Base-by-base conservation (phyloP, 768 basidiomycete genomes). In the Mycena leptocephala region DNA sequence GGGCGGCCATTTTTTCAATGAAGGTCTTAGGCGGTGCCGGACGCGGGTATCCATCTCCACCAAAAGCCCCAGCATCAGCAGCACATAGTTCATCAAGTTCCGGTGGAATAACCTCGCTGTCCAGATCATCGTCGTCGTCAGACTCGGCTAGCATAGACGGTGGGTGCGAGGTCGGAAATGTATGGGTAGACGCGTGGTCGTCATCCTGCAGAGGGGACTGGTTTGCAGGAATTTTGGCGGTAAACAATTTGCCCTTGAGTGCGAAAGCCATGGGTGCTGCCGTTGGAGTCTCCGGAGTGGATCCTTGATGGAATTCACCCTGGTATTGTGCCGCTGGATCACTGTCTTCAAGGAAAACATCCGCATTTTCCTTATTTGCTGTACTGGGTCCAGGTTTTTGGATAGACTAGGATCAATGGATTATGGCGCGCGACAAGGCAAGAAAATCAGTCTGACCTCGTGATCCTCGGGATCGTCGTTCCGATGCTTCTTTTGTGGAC, bases 1-100 rank as follows among this genome's bases (percentile, higher is more conserved):
- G 64, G 1, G 43, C 56, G 26, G 64, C 72, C 72, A 74, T 74
- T 68, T 62, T 64, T 30, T 58, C 51, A 22, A 73, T 1, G n/a
- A 67, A 67, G 22, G 28, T 68, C 9, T 41, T 32, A 0, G 64
- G 41, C 18, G 72, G 72, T 28, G 64, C 55, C 20, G 66, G 64
- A 59, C 72, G 65, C 18, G 72, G 72, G 20, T 74, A 74, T 61
- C 72, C 72, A 33, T 74, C 72, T 0, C 72, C 72, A 68, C n/a
- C 28, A 37, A 74, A 74, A 48, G 1, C 24, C 18, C 72, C 72
- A 18, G 65, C 56, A 0, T 74, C 58, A 0, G 30, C 18, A 22
- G 41, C 72, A 61, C 72, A 67, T 26, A 74, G 72, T n/a, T 74
- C 72, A 26, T 74, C 72, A 35, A 67, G 33, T n/a, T 74, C 64